Conservation (phyloP, 495 filamentous ascomycete genomes). For the Patellaria atrata region DNA sequence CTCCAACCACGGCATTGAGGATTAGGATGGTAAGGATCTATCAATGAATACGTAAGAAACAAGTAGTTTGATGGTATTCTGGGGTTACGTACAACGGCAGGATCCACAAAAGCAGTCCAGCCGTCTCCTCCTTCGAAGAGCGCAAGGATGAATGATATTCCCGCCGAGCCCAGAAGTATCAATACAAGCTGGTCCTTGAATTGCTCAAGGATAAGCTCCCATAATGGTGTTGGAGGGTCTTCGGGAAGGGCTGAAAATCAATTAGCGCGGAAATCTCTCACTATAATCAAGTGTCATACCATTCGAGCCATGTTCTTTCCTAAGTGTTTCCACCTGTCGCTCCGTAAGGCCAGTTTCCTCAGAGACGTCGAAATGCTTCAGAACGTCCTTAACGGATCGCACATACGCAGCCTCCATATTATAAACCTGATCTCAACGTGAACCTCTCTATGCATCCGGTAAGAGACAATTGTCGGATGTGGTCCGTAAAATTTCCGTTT, state of each 20-base stretch:
- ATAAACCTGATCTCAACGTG: conserved; percentile 1
- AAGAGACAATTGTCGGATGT: too few relatives aligned
- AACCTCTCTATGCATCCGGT: too few relatives aligned
- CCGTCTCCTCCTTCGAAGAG: conserved; percentile 86
- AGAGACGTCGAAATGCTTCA: conserved; percentile 57
- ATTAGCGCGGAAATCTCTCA: conserved; percentile 5
- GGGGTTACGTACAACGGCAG: conserved; percentile 58
- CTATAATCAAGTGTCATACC: conserved; percentile 35
- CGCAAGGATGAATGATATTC: conserved; percentile 86
- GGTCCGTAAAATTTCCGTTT: too few relatives aligned
- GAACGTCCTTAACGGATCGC: conserved; percentile 49
- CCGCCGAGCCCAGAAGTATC: conserved; percentile 85
- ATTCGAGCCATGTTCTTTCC: conserved; percentile 67
- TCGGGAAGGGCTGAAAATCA: conserved; percentile 64
- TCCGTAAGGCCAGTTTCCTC: conserved; percentile 54
- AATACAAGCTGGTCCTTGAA: conserved; percentile 99
- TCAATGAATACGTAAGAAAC: conserved; percentile 6
- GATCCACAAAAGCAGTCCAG: conserved; percentile 98
- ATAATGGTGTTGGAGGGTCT: conserved; percentile 92
- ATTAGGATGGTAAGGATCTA: conserved; percentile 95
- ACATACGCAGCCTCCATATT: conserved; percentile 73
- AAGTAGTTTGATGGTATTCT: not conserved
- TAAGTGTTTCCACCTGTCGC: conserved; percentile 46
- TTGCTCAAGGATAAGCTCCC: conserved; percentile 92
- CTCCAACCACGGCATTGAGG: conserved; percentile 91